phyloP scores from a whole-genome alignment of 805 yeast genomes.

The Deakozyma indianensis region DNA sequence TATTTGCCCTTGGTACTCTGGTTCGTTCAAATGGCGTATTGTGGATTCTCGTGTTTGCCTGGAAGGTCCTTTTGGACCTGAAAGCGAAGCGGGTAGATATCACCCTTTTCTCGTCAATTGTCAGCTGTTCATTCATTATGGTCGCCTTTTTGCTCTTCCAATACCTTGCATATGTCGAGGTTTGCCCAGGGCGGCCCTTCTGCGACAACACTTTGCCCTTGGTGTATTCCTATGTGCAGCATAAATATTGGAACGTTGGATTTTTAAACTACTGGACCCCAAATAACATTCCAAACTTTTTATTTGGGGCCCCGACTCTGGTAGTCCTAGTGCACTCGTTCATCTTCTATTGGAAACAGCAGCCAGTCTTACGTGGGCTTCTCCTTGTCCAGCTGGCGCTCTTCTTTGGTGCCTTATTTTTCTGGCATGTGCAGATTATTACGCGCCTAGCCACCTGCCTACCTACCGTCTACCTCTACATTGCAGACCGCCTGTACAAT shows the following conservation, averaged over 20 bases:
- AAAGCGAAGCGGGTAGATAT: background rate
- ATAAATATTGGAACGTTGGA: constrained; percentile 75
- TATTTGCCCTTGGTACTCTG: constrained; percentile 42
- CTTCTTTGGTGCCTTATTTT: constrained; percentile 35
- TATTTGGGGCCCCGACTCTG: constrained; percentile 59
- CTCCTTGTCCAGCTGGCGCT: constrained; percentile 24
- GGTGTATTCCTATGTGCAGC: constrained; percentile 58
- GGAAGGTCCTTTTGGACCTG: constrained; percentile 2
- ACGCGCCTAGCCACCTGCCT: constrained; percentile 65
- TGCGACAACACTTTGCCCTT: constrained; percentile 45
- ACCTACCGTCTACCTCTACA: constrained; percentile 65
- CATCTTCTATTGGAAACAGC: constrained; percentile 7
- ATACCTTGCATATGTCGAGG: constrained; percentile 36
- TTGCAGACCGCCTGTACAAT: constrained; percentile 28
- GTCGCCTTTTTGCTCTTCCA: constrained; percentile 32
- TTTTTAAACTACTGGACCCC: constrained; percentile 70
- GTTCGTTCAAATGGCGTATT: constrained; percentile 67
- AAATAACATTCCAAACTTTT: constrained; percentile 70
- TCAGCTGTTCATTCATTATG: constrained; percentile 46
- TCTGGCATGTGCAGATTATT: constrained; percentile 79
- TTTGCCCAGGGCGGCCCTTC: constrained; percentile 79
- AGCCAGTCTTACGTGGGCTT: constrained; percentile 15
- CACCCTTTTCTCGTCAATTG: constrained; percentile 19
- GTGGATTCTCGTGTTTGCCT: constrained; percentile 16
- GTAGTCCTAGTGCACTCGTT: constrained; percentile 30